phyloP scores from a whole-genome alignment of 2,329 filamentous ascomycete genomes.

The Pyricularia pennisetigena region DNA sequence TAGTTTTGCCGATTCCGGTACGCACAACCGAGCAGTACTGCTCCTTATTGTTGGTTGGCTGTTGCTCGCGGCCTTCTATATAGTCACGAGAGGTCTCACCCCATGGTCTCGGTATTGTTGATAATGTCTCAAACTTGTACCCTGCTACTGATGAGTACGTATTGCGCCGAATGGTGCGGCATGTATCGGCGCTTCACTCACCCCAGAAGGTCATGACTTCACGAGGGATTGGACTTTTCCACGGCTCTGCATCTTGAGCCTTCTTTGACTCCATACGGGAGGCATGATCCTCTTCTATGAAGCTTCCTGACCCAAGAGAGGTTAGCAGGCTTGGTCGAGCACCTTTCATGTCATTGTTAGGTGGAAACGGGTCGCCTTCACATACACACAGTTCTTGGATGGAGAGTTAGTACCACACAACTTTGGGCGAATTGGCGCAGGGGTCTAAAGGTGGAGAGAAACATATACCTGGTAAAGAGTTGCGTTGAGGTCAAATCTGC shows the following conservation, averaged over 20 bases:
- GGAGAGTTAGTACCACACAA: background rate
- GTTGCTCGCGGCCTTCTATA: constrained; percentile 65
- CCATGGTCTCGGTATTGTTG: constrained; percentile 67
- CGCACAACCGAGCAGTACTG: constrained; percentile 94
- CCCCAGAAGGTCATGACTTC: constrained; percentile 93
- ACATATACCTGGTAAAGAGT: constrained; percentile 72
- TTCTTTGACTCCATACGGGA: constrained; percentile 58
- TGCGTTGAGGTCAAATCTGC: constrained; percentile 90
- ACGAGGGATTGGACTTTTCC: constrained; percentile 39
- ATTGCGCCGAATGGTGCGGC: background rate
- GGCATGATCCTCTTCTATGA: constrained; percentile 82
- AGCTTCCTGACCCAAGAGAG: constrained; percentile 39
- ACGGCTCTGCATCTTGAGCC: constrained; percentile 29
- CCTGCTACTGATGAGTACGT: constrained; percentile 27
- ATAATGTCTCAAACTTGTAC: constrained; percentile 92
- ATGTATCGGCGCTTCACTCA: constrained; percentile 22
- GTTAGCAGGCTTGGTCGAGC: background rate
- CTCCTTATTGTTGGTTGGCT: constrained; percentile 75
- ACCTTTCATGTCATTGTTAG: background rate
- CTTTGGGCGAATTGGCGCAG: background rate
- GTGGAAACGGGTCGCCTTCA: background rate
- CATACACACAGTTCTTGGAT: constrained; percentile 43
- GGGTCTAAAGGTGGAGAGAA: background rate
- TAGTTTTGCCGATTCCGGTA: constrained; percentile 70
- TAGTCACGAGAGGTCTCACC: constrained; percentile 60